phyloP scores from a whole-genome alignment of 1,284 basidiomycete genomes.

The Mrakiaceae sp. region DNA sequence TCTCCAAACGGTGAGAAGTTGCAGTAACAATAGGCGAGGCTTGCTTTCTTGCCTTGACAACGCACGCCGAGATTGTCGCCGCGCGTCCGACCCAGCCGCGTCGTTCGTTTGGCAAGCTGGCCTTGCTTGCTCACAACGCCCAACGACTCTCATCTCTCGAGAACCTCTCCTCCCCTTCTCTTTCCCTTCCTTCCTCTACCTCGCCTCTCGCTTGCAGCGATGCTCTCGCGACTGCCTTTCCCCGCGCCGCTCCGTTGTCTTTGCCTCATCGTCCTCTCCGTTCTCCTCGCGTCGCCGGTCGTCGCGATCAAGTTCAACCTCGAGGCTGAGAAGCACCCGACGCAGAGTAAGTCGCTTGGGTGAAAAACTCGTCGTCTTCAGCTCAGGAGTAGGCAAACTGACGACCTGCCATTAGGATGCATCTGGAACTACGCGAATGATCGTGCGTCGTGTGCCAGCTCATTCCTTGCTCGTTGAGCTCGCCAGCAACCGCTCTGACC shows the following conservation, averaged over 20 bases:
- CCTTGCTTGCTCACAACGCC: too few relatives aligned
- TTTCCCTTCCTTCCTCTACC: background rate
- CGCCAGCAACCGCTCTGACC: too few relatives aligned
- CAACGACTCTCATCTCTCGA: too few relatives aligned
- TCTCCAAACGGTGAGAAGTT: too few relatives aligned
- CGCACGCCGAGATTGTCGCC: too few relatives aligned
- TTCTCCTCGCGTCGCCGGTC: slow-evolving; percentile 17
- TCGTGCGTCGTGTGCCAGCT: slow-evolving; percentile 23
- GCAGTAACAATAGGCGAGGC: too few relatives aligned
- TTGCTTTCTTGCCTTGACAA: too few relatives aligned
- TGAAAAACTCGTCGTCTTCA: background rate
- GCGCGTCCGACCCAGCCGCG: too few relatives aligned
- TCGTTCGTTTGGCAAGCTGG: too few relatives aligned
- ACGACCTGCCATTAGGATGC: slow-evolving; percentile 43
- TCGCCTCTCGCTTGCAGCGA: background rate
- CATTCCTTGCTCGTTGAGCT: background rate
- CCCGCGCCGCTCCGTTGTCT: slow-evolving; percentile 4
- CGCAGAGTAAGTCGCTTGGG: slow-evolving; percentile 37
- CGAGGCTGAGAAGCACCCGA: slow-evolving; percentile 54
- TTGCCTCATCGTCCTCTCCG: slow-evolving; percentile 19
- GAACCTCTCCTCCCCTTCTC: background rate
- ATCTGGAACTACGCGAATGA: slow-evolving; percentile 87
- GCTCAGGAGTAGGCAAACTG: background rate
- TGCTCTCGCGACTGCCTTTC: slow-evolving; percentile 7
- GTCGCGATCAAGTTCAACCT: slow-evolving; percentile 73